Conservation (phyloP, 768 basidiomycete genomes). For the Amanita pseudoporphyria region DNA sequence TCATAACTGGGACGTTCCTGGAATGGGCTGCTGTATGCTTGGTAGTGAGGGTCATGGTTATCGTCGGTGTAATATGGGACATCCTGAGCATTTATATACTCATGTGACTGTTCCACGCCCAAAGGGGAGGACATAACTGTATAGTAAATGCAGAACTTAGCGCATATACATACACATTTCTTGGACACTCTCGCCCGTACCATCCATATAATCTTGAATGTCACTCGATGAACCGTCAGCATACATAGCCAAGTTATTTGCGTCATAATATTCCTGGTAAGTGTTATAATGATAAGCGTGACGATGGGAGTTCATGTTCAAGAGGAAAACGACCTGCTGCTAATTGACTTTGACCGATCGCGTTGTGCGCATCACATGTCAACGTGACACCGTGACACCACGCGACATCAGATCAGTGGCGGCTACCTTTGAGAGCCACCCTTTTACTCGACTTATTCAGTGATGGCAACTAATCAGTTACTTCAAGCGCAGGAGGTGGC, state of each 20-base stretch:
- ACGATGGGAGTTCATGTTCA: background rate
- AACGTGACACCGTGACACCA: constrained; percentile 2
- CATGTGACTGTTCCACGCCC: constrained; percentile 18
- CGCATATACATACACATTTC: constrained; percentile 11
- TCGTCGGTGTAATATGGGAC: background rate
- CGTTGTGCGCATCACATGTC: constrained; percentile 1
- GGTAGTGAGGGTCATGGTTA: background rate
- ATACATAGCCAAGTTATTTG: constrained; percentile 3
- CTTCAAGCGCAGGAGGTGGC: constrained; percentile 31
- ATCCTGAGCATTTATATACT: background rate
- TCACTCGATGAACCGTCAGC: constrained; percentile 15
- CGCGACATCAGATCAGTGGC: too few species aligned
- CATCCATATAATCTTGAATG: constrained; percentile 7
- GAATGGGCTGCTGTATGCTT: background rate
- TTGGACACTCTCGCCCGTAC: constrained; percentile 9
- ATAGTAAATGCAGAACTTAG: background rate
- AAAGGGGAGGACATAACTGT: constrained; percentile 25
- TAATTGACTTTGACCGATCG: background rate
- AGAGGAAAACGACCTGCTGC: background rate
- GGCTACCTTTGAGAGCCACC: background rate
- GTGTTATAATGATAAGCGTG: background rate
- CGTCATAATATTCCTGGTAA: background rate
- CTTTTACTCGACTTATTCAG: background rate
- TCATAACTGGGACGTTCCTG: background rate
- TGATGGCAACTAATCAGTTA: constrained; percentile 21